Percentiles rank a stretch among this genome's conserved stretches.
Conservation (phyloP, 1,139 yeast species). For the Pichia sp. region DNA sequence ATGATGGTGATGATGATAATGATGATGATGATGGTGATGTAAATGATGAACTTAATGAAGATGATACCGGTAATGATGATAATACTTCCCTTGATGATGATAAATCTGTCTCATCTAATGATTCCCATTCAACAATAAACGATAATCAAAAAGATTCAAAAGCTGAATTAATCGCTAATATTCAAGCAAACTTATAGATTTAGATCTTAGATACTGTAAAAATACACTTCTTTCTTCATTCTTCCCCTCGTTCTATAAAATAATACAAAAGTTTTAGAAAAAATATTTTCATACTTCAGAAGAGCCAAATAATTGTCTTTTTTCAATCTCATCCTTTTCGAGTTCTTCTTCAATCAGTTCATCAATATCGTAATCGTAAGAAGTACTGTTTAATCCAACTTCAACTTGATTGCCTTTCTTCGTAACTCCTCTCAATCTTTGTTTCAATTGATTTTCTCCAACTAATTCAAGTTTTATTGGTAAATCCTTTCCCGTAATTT, state of each 20-base stretch:
- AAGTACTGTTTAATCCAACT: constrained; percentile 29
- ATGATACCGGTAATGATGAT: constrained; percentile 24
- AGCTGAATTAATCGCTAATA: constrained; percentile 5
- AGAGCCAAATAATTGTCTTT: constrained; percentile 5
- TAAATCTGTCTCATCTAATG: background rate
- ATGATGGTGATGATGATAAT: constrained; percentile 31
- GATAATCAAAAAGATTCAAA: background rate
- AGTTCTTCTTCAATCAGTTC: constrained; percentile 41
- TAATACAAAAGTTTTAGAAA: background rate
- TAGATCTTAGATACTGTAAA: no score
- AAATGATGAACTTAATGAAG: constrained; percentile 4
- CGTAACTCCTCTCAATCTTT: constrained; percentile 12
- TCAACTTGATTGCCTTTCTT: constrained; percentile 5
- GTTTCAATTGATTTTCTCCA: constrained; percentile 17
- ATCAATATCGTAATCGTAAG: constrained; percentile 41
- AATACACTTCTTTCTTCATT: background rate
- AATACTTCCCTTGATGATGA: constrained; percentile 9
- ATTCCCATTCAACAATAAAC: background rate
- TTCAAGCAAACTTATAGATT: constrained; percentile 25
- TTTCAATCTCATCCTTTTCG: constrained; percentile 20
- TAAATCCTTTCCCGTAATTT: constrained; percentile 29
- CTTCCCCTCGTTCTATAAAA: background rate
- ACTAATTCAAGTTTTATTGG: constrained; percentile 30
- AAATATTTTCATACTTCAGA: background rate
- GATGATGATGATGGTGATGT: constrained; percentile 20